These are phyloP conservation scores for Candida silvicultrix DNA, from an alignment of 805 yeast species.

Conservation along the genomic window DNA sequence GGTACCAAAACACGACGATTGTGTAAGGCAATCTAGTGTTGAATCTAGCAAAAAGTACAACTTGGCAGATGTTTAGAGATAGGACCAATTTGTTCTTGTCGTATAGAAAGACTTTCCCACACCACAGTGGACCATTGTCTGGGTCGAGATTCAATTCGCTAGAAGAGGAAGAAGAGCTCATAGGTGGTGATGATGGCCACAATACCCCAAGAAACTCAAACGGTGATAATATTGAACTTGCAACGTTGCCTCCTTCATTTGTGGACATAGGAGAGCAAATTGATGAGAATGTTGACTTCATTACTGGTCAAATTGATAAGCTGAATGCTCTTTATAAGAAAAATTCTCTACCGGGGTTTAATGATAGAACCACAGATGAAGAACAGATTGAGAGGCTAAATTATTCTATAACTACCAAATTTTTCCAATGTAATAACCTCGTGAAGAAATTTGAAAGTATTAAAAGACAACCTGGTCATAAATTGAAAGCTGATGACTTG, in stretches of 20 bases:
- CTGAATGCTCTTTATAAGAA: constrained; percentile 70
- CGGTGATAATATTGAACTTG: constrained; percentile 45
- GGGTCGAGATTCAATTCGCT: constrained; percentile 19
- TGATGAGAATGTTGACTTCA: constrained; percentile 50
- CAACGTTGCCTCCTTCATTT: constrained; percentile 70
- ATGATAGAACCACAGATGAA: constrained; percentile 73
- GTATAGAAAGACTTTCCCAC: constrained; percentile 84
- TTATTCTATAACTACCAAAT: constrained; percentile 62
- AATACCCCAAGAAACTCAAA: constrained; percentile 4
- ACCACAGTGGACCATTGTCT: constrained; percentile 35
- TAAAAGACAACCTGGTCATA: constrained; percentile 26
- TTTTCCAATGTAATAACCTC: constrained; percentile 72
- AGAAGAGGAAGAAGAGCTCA: constrained; percentile 26
- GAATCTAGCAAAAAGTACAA: too few species aligned
- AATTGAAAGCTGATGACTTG: constrained; percentile 38
- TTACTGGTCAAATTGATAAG: constrained; percentile 48
- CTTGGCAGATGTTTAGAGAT: constrained; percentile 75
- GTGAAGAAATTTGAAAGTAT: constrained; percentile 59
- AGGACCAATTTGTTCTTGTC: constrained; percentile 89
- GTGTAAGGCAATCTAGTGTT: too few species aligned
- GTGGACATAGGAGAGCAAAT: constrained; percentile 68
- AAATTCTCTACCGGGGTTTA: constrained; percentile 81
- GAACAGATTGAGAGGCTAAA: constrained; percentile 74
- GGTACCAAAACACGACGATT: too few species aligned
- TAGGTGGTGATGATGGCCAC: constrained; percentile 6